phyloP scores from a whole-genome alignment of 2,329 filamentous ascomycete genomes.

The Verticillium isaacii region DNA sequence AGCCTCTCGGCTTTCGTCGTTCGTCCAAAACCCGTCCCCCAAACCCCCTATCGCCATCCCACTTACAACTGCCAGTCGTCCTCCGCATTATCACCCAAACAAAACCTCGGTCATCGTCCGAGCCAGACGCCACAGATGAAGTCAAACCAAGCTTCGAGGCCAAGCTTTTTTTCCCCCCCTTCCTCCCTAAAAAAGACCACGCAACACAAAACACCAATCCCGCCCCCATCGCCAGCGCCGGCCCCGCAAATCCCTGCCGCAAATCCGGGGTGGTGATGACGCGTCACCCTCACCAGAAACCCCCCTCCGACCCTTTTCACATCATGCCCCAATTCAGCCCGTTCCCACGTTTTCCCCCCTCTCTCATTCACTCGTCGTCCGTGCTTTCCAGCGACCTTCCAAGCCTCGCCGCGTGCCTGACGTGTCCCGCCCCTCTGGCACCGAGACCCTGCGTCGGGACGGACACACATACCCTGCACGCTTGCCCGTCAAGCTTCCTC shows the following conservation, averaged over 20 bases:
- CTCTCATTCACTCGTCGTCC: too few species aligned
- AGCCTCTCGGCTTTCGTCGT: neutral
- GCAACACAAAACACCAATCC: neutral
- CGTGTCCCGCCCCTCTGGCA: too few species aligned
- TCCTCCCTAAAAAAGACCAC: neutral
- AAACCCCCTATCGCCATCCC: neutral
- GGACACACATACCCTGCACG: neutral
- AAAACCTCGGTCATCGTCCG: neutral
- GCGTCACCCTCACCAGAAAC: conserved; percentile 1
- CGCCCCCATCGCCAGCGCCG: neutral
- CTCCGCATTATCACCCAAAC: neutral
- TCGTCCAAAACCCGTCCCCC: neutral
- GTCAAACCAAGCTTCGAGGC: conserved; percentile 4
- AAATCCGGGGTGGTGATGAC: conserved; percentile 3
- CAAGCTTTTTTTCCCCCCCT: neutral
- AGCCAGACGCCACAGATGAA: neutral
- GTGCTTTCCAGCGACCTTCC: too few species aligned
- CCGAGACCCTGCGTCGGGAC: neutral
- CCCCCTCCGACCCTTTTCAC: neutral
- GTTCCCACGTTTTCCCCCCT: neutral
- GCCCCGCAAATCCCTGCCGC: neutral
- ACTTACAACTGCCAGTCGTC: neutral
- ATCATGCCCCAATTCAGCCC: neutral
- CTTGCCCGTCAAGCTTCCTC: neutral
- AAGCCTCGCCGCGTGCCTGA: neutral